phyloP scores from a whole-genome alignment of 2,329 filamentous ascomycete genomes.

The Hortaea werneckii region DNA sequence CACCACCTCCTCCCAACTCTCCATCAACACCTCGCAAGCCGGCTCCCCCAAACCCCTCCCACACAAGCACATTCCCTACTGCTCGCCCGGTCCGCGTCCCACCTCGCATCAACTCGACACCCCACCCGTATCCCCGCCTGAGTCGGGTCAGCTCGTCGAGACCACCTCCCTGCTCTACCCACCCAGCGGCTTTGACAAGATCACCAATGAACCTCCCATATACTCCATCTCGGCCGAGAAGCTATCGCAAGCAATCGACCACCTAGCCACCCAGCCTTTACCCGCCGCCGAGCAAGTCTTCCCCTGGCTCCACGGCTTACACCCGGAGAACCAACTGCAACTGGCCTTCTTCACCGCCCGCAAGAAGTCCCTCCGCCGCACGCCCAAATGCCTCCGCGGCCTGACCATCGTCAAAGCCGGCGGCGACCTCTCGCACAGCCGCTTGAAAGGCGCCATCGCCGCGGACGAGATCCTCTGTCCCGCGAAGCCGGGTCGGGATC shows the following conservation, averaged over 20 bases:
- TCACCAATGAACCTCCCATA: conserved; percentile 48
- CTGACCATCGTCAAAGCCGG: conserved; percentile 84
- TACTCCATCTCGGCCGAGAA: conserved; percentile 63
- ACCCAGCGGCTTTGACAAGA: conserved; percentile 52
- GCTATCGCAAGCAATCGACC: conserved; percentile 63
- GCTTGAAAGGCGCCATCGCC: conserved; percentile 77
- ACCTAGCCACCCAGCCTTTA: conserved; percentile 66
- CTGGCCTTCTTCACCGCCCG: conserved; percentile 79
- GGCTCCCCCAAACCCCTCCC: conserved; percentile 55
- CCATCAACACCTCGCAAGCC: conserved; percentile 47
- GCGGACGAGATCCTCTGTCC: conserved; percentile 66
- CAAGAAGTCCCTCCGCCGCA: conserved; percentile 57
- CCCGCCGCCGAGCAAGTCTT: conserved; percentile 82
- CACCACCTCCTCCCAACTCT: conserved; percentile 44
- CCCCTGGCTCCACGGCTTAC: conserved; percentile 90
- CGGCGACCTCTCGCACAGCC: conserved; percentile 63
- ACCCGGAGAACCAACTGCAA: conserved; percentile 80
- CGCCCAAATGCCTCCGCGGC: conserved; percentile 66
- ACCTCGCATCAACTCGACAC: conserved; percentile 39
- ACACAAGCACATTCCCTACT: conserved; percentile 85
- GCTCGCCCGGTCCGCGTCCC: conserved; percentile 63
- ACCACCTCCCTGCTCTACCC: conserved; percentile 66
- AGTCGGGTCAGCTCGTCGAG: conserved; percentile 45
- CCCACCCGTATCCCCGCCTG: conserved; percentile 48
- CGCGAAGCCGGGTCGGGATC: conserved; percentile 11